Evolutionary conservation across 495 filamentous ascomycete genomes (phyloP), one percentile per base, ranked within the genome.

Genomic region (Talaromyces ruber): DNA sequence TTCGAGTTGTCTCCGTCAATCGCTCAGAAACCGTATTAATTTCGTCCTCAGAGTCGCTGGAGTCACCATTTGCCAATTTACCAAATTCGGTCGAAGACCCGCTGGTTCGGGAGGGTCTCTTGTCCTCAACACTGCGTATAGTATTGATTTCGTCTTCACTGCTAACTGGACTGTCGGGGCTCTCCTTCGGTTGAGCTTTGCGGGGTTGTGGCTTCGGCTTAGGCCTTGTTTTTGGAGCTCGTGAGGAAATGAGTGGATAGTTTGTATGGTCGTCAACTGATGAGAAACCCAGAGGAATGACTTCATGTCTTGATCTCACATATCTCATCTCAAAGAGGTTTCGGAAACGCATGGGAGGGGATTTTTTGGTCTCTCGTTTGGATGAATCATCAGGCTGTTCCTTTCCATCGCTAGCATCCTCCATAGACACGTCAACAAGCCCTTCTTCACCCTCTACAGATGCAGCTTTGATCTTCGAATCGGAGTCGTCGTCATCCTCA

Each of bases 361-460:
- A 68, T 76, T 14, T 69, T 65, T 25, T 81, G 79, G 67, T 37
- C 81, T 73, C 39, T 85, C 45, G 67, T 68, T 60, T 68, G 55
- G 60, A 30, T 47, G 18, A 3, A 22, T 54, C 9, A 58, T 54
- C 43, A 64, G 63, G 26, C 63, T 60, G 6, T 72, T 59, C 69
- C 65, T 74, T 73, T 29, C 52, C 50, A 8, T 66, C 65, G n/a
- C 50, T 28, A 7, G 74, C 77, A 64, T 93, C 88, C 11, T 81
- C 82, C 90, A 95, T 93, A 1, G 89, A 90, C 24, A 98, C 86
- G 69, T 97, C 89, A 3, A 98, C 91, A 64, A 96, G 85, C 56
- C 89, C 91, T 64, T 97, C 92, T 71, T 97, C 93, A 5, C 90
- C 91, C 64, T 92, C 88, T 11, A 96, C 85, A 7, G 92, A 96